Evolutionary conservation across 2,329 filamentous ascomycete species (phyloP).

Genomic region (Colletotrichum orbiculare): DNA sequence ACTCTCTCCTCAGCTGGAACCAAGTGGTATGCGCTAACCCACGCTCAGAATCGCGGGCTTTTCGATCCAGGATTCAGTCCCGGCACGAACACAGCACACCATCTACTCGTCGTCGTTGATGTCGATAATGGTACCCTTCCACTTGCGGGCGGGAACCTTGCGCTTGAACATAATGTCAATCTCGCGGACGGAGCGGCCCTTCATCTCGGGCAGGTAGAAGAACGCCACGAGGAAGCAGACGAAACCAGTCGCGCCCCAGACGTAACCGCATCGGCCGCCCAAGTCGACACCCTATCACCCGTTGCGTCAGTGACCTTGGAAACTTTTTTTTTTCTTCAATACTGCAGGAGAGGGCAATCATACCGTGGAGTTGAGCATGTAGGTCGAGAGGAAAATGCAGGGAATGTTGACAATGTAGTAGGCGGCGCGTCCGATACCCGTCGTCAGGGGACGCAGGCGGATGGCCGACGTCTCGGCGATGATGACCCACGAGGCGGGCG

Average conservation of each 20-base stretch:
- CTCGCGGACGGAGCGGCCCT: constrained; percentile 68
- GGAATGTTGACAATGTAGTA: constrained; percentile 76
- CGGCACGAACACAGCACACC: not conserved
- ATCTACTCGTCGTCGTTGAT: constrained; percentile 71
- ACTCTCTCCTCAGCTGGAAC: no score
- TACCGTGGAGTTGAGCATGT: constrained; percentile 68
- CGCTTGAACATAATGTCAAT: constrained; percentile 71
- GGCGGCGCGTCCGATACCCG: constrained; percentile 70
- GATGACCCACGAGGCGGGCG: constrained; percentile 73
- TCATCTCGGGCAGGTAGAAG: constrained; percentile 66
- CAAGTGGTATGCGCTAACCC: no score
- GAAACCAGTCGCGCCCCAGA: constrained; percentile 68
- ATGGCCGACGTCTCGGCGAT: constrained; percentile 75
- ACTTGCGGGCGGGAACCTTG: constrained; percentile 63
- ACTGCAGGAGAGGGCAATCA: constrained; percentile 30
- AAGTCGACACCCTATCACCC: constrained; percentile 52
- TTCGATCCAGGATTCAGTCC: not conserved
- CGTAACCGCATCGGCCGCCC: constrained; percentile 67
- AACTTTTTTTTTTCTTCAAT: not conserved
- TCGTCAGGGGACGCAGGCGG: constrained; percentile 73
- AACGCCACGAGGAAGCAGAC: constrained; percentile 63
- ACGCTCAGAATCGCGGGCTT: not conserved
- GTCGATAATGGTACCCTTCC: constrained; percentile 66
- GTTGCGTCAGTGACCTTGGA: constrained; percentile 40
- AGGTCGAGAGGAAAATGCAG: constrained; percentile 71